Evolutionary conservation across 129 eudicot species (phyloP).

Genomic region (Saposhnikovia divaricata): DNA sequence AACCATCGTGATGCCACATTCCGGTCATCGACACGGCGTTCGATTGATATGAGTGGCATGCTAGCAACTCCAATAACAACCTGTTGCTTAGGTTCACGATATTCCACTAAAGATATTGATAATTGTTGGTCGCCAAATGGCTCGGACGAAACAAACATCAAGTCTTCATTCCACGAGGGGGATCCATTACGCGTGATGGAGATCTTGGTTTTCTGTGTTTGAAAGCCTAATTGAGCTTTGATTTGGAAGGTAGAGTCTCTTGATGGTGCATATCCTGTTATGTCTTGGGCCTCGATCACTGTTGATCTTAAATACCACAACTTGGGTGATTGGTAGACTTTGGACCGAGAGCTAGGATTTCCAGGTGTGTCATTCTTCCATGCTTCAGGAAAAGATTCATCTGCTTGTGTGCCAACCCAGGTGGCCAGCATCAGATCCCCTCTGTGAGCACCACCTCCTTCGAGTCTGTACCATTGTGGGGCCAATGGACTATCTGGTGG

Average conservation of each 20-base stretch:
- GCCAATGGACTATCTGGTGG: slow-evolving; percentile 97
- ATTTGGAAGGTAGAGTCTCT: slow-evolving; percentile 43
- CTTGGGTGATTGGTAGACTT: slow-evolving; percentile 86
- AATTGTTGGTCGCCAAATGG: slow-evolving; percentile 61
- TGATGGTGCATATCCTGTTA: slow-evolving; percentile 19
- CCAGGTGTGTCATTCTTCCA: slow-evolving; percentile 89
- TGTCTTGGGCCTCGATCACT: slow-evolving; percentile 74
- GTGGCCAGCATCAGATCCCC: slow-evolving; percentile 95
- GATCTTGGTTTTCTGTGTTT: slow-evolving; percentile 57
- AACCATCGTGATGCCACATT: slow-evolving; percentile 68
- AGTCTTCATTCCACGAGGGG: slow-evolving; percentile 80
- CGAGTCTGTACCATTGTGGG: slow-evolving; percentile 97
- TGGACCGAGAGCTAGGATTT: slow-evolving; percentile 50
- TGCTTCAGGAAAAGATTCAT: slow-evolving; percentile 86
- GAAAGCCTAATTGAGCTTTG: slow-evolving; percentile 81
- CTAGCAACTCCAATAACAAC: slow-evolving; percentile 42
- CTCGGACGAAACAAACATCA: slow-evolving; percentile 85
- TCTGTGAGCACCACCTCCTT: slow-evolving; percentile 78
- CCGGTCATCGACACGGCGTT: slow-evolving; percentile 90
- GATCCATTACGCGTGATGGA: slow-evolving; percentile 42
- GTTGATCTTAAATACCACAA: slow-evolving; percentile 75
- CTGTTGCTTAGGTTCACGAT: slow-evolving; percentile 47
- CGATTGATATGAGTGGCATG: slow-evolving; percentile 64
- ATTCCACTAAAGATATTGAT: slow-evolving; percentile 40
- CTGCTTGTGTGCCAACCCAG: slow-evolving; percentile 97